A percentile compares a stretch with the other conserved stretches of the same genome.
Conservation (phyloP, 257 asterid genomes). For the Echites panduratus region DNA sequence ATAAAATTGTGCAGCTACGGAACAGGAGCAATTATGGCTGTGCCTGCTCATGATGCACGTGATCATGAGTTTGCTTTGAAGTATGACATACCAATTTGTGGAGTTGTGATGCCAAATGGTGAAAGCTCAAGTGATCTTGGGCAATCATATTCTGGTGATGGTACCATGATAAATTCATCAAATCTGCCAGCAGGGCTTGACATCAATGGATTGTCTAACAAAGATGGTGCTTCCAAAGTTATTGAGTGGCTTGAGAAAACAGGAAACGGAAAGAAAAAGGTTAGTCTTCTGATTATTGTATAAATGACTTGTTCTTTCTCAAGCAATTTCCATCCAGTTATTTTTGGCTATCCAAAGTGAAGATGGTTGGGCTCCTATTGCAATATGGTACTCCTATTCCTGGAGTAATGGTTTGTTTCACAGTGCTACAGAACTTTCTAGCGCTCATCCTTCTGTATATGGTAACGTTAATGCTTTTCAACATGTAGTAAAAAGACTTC, state of each 20-base stretch:
- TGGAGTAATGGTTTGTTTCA: background rate
- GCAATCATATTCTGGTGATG: constrained; percentile 75
- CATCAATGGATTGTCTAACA: constrained; percentile 69
- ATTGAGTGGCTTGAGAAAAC: constrained; percentile 80
- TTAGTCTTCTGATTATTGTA: background rate
- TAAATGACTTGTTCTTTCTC: background rate
- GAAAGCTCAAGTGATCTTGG: constrained; percentile 38
- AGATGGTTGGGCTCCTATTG: background rate
- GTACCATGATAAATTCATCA: constrained; percentile 80
- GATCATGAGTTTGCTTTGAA: constrained; percentile 91
- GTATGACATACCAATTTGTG: constrained; percentile 63
- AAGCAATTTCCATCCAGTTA: background rate
- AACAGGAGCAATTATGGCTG: constrained; percentile 99
- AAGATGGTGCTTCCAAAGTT: constrained; percentile 68
- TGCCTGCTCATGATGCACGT: constrained; percentile 96
- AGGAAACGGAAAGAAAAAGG: constrained; percentile 84
- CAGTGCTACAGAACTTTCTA: constrained; percentile 1
- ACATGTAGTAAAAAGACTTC: background rate
- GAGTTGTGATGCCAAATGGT: constrained; percentile 73
- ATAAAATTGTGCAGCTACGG: constrained; percentile 70
- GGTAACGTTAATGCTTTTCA: background rate
- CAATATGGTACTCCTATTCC: background rate
- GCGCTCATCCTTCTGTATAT: background rate
- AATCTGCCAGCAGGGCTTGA: constrained; percentile 59
- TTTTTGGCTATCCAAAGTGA: background rate